phyloP scores from a whole-genome alignment of 164 flowering plant species.

The Pachysandra terminalis region DNA sequence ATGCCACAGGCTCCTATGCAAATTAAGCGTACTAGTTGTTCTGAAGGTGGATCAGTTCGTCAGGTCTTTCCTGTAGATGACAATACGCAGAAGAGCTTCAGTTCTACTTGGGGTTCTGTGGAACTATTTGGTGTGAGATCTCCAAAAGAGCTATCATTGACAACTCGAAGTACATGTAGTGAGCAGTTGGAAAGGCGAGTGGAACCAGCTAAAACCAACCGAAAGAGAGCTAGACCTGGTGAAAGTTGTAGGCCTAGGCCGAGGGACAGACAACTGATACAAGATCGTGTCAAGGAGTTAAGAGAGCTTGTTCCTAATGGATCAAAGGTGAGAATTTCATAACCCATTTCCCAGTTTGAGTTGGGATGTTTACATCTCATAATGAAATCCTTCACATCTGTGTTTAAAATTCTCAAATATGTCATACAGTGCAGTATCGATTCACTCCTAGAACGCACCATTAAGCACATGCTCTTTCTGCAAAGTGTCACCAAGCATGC shows the following conservation, averaged over 20 bases:
- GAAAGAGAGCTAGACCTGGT: conserved; percentile 73
- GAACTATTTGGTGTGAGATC: conserved; percentile 29
- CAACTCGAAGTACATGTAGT: conserved; percentile 44
- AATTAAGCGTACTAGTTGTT: conserved; percentile 29
- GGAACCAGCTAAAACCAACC: conserved; percentile 42
- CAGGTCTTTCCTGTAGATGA: conserved; percentile 26
- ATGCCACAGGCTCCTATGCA: conserved; percentile 32
- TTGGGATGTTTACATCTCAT: background rate
- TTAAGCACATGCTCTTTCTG: conserved; percentile 79
- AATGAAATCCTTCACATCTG: background rate
- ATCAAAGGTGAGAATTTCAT: conserved; percentile 51
- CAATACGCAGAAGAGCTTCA: conserved; percentile 26
- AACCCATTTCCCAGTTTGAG: background rate
- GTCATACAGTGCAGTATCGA: conserved; percentile 79
- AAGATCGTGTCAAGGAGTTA: conserved; percentile 84
- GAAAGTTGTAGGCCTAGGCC: conserved; percentile 77
- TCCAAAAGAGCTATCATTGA: conserved; percentile 42
- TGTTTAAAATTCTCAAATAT: conserved; percentile 16
- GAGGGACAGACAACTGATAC: conserved; percentile 80
- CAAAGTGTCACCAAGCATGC: conserved; percentile 67
- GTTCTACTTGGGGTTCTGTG: conserved; percentile 29
- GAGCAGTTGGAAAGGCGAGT: conserved; percentile 42
- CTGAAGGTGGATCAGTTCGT: conserved; percentile 30
- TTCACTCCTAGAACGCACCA: conserved; percentile 75
- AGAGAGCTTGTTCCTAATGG: conserved; percentile 84